Evolutionary conservation across 768 basidiomycete species (phyloP), one percentile per base, ranked within the genome.

Genomic region (Boletus rubroflammeus): DNA sequence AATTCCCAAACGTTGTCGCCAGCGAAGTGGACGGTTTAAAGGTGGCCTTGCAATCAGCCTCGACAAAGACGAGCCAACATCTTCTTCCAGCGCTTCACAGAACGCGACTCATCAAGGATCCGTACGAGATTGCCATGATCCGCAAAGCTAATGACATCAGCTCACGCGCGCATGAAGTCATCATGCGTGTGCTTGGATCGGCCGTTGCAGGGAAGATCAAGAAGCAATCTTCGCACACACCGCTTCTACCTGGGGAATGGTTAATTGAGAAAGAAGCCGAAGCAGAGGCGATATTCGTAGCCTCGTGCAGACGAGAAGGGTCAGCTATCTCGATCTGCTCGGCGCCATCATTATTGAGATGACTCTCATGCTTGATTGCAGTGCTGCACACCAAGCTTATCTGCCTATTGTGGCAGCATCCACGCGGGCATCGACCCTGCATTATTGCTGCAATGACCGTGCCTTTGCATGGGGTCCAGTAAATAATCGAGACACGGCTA

Each of bases 371-470:
- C 7, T 50, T 25, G 32, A 23, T 26, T 38, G 9, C 47, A 95
- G 93, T 17, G 78, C 93, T 1, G 79, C 84, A 11, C 88, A 88
- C 48, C 93, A 95, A 72, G 92, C 94, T 0, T 98, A 98, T 70
- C 78, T 90, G 7, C 94, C 96, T 2, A 97, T 97, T 50, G 90
- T 94, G 3, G 96, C 96, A 1, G 86, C 88, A 0, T 88, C 93
- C 0, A 83, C 82, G 3, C 81, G 92, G 19, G 93, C 94, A 4
- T 86, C 92, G 1, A 97, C 93, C 0, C 75, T 98, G 5, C 95
- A 98, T 65, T 98, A 98, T 71, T 93, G 93, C 63, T 94, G 92
- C 74, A 97, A 96, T 64, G 90, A 94, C 67, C 81, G 81, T 54
- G 86, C 84, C 43, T 91, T 93, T 65, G 85, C 88, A 1, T 93